These are phyloP conservation scores for Dactylellina drechsleri DNA, from an alignment of 2,329 filamentous ascomycete genomes.

Conservation along the genomic window DNA sequence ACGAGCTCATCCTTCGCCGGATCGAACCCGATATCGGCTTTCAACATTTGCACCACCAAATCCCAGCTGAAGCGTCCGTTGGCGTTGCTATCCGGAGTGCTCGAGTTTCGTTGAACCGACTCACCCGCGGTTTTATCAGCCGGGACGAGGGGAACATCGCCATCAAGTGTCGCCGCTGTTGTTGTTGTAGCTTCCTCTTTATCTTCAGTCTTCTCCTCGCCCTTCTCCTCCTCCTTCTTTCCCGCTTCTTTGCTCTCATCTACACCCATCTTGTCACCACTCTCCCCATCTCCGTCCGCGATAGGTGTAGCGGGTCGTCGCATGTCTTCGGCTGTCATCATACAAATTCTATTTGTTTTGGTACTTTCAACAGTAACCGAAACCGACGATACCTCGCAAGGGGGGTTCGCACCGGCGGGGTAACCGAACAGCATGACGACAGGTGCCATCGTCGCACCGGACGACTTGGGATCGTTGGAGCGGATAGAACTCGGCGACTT, in stretches of 20 bases:
- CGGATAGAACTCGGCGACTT: constrained; percentile 37
- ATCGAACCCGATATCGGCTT: constrained; percentile 51
- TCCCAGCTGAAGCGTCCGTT: constrained; percentile 53
- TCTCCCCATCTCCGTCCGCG: constrained; percentile 27
- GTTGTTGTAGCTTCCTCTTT: constrained; percentile 1
- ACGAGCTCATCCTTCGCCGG: constrained; percentile 49
- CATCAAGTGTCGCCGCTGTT: not conserved
- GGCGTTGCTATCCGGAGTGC: constrained; percentile 27
- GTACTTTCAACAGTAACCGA: constrained; percentile 51
- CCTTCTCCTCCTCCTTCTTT: constrained; percentile 3
- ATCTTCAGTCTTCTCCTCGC: constrained; percentile 9
- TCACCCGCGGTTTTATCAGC: constrained; percentile 4
- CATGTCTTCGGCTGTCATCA: constrained; percentile 53
- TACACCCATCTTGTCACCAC: constrained; percentile 33
- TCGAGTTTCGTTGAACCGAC: constrained; percentile 23
- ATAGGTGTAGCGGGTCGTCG: constrained; percentile 35
- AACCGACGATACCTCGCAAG: constrained; percentile 46
- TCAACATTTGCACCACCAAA: constrained; percentile 47
- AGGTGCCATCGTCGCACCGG: constrained; percentile 18
- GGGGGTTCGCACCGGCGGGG: constrained; percentile 49
- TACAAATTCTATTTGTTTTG: constrained; percentile 48
- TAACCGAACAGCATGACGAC: constrained; percentile 53
- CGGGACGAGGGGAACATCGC: not conserved
- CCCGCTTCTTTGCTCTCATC: constrained; percentile 28
- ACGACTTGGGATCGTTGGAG: constrained; percentile 20